These are phyloP conservation scores for Pholiota adiposa DNA, from an alignment of 1,284 basidiomycete genomes.

Conservation along the genomic window DNA sequence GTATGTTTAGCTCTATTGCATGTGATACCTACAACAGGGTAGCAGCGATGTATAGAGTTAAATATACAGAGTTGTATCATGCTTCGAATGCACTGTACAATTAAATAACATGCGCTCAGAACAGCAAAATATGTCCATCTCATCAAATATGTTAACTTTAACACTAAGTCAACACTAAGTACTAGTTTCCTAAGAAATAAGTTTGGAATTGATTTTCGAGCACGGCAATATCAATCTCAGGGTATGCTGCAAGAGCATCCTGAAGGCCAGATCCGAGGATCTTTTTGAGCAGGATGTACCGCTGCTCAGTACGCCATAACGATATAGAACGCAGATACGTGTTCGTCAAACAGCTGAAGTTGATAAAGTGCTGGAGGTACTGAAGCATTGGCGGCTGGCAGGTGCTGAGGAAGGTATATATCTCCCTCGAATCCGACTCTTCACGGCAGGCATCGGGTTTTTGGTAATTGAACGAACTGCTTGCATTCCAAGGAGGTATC, in stretches of 20 bases:
- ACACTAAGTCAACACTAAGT: too few relatives aligned
- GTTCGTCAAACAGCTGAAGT: neutral
- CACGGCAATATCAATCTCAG: neutral
- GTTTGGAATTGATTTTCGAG: neutral
- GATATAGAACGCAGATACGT: neutral
- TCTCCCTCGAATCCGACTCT: neutral
- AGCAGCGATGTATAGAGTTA: too few relatives aligned
- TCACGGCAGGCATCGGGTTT: neutral
- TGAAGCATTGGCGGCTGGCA: neutral
- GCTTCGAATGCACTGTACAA: too few relatives aligned
- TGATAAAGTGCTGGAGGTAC: neutral
- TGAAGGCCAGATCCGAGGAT: neutral
- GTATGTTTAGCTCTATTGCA: too few relatives aligned
- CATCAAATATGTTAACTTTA: too few relatives aligned
- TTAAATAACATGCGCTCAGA: too few relatives aligned
- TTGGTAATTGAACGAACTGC: neutral
- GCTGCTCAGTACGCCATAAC: neutral
- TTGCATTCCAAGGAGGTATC: too few relatives aligned
- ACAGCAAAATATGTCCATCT: too few relatives aligned
- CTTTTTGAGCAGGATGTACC: neutral
- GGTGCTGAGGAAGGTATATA: conserved; percentile 2
- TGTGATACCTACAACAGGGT: too few relatives aligned
- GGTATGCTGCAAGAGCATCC: neutral
- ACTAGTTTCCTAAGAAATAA: too few relatives aligned
- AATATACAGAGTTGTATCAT: too few relatives aligned